Evolutionary conservation across 495 filamentous ascomycete species (phyloP).

Genomic region (Margaritispora aquatica): DNA sequence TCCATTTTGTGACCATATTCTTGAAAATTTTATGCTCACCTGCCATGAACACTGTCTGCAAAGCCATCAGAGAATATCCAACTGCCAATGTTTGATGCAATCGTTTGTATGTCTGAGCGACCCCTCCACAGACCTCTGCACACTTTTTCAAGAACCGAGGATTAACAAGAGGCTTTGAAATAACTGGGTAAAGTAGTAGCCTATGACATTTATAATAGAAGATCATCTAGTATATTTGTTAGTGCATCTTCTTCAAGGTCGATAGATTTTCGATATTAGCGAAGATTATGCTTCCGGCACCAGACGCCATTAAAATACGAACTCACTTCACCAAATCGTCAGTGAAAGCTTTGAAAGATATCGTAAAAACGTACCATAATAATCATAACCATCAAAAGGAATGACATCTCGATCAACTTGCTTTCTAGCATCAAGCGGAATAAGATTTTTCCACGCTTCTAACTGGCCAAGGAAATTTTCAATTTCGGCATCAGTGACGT

Average conservation of each 20-base stretch:
- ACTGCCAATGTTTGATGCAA: constrained; percentile 16
- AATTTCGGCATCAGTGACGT: background rate
- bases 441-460: constrained; percentile 1
- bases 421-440: background rate
- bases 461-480: constrained; percentile 2
- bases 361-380: constrained; percentile 3
- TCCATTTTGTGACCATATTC: too few relatives aligned
- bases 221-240: background rate
- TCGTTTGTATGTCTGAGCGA: constrained; percentile 20
- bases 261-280: too few relatives aligned
- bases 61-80: constrained; percentile 20
- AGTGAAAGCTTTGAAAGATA: too few relatives aligned
- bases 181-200: constrained; percentile 1
- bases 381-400: constrained; percentile 4
- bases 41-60: constrained; percentile 21
- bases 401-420: background rate
- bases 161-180: constrained; percentile 1
- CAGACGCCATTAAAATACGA: too few relatives aligned
- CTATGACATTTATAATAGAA: constrained; percentile 4
- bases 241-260: background rate
- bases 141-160: constrained; percentile 8
- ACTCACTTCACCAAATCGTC: too few relatives aligned
- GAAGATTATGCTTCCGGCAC: too few relatives aligned
- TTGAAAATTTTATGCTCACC: too few relatives aligned
- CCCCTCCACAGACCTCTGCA: constrained; percentile 21